These are phyloP conservation scores for Cunninghamia lanceolata DNA, from an alignment of 75 land plant genomes.

Conservation along the genomic window DNA sequence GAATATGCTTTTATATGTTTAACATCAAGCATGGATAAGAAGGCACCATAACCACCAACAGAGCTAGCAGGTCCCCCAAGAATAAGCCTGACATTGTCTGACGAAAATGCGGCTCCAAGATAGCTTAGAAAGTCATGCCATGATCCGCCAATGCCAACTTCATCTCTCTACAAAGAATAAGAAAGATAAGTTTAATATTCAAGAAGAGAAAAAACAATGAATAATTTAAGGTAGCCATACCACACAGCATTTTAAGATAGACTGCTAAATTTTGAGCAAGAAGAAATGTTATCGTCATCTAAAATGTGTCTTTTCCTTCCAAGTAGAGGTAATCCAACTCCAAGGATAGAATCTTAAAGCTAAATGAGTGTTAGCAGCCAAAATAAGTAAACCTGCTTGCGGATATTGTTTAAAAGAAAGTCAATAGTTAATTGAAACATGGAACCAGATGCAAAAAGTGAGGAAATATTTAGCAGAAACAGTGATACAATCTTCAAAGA, in stretches of 20 bases:
- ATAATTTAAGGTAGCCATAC: not conserved
- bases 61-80: constrained; percentile 32
- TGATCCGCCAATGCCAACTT: constrained; percentile 69
- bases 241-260: not conserved
- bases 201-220: not conserved
- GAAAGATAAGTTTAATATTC: not conserved
- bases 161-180: constrained; percentile 52
- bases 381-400: not conserved
- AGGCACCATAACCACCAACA: constrained; percentile 30
- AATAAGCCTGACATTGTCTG: constrained; percentile 56
- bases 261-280: not conserved
- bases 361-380: not conserved
- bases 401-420: not conserved
- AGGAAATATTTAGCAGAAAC: not conserved
- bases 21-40: constrained; percentile 5
- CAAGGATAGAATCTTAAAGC: not conserved
- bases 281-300: not conserved
- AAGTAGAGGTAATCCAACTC: not conserved
- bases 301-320: not conserved
- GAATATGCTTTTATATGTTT: not conserved
- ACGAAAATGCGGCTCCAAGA: constrained; percentile 44
- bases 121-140: constrained; percentile 75
- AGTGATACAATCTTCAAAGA: not conserved
- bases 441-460: not conserved
- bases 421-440: not conserved